A percentile compares a stretch with the other conserved stretches of the same genome.
phyloP scores from a whole-genome alignment of 345 rosid species.

The Sisymbrium irio region DNA sequence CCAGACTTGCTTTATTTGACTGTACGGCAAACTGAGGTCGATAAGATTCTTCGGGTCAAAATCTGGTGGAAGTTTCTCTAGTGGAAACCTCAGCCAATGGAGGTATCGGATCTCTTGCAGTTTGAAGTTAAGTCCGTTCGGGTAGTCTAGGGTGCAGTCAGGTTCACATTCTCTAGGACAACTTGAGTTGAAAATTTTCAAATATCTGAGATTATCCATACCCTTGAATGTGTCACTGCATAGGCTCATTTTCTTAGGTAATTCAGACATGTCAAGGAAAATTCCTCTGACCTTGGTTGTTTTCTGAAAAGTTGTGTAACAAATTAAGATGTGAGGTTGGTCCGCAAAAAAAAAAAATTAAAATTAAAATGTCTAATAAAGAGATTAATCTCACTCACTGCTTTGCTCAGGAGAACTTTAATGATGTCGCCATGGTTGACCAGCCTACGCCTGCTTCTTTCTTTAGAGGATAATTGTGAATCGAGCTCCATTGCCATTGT shows the following conservation, averaged over 20 bases:
- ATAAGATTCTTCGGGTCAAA: conserved; percentile 23
- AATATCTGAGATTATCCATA: conserved; percentile 30
- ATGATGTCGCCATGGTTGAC: conserved; percentile 7
- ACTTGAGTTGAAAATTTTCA: conserved; percentile 17
- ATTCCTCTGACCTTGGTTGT: conserved; percentile 25
- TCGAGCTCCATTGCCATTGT: conserved; percentile 27
- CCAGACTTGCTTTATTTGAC: conserved; percentile 33
- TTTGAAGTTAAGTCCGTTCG: conserved; percentile 7
- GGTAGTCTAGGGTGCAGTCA: neutral
- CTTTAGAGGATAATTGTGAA: conserved; percentile 7
- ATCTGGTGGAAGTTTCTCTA: conserved; percentile 9
- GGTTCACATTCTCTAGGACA: neutral
- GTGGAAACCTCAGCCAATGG: conserved; percentile 25
- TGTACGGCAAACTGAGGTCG: conserved; percentile 16
- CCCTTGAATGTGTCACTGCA: conserved; percentile 3
- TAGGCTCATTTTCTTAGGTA: neutral
- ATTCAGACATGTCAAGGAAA: conserved; percentile 19
- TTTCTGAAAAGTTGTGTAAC: conserved; percentile 13
- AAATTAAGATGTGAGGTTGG: neutral
- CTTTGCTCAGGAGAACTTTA: neutral
- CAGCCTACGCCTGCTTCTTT: neutral
- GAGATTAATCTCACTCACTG: neutral
- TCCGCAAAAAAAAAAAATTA: too few species aligned
- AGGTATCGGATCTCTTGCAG: conserved; percentile 20
- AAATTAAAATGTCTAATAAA: neutral